These are phyloP conservation scores for Penicillium sp. DNA, from an alignment of 2,329 filamentous ascomycete species.

Conservation along the genomic window DNA sequence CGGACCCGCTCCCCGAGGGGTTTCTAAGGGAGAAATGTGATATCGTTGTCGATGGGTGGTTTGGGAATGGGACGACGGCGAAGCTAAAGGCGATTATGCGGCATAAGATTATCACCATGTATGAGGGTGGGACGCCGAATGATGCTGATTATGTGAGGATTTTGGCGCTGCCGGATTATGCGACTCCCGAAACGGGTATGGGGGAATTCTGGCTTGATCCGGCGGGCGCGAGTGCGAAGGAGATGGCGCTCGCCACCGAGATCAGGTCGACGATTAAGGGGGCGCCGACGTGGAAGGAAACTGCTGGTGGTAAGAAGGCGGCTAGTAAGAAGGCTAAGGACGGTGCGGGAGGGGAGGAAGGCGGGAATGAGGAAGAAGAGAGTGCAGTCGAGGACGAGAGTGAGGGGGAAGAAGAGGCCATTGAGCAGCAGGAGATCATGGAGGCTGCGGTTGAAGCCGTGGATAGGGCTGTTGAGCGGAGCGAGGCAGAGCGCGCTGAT, in stretches of 20 bases:
- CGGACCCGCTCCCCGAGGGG: slow-evolving; percentile 54
- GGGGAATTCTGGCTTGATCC: slow-evolving; percentile 33
- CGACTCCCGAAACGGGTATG: slow-evolving; percentile 26
- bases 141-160: slow-evolving; percentile 45
- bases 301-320: slow-evolving; percentile 12
- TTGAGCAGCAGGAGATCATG: slow-evolving; percentile 37
- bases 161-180: slow-evolving; percentile 44
- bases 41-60: slow-evolving; percentile 76
- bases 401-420: slow-evolving; percentile 40
- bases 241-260: slow-evolving; percentile 41
- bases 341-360: slow-evolving; percentile 12
- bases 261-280: slow-evolving; percentile 41
- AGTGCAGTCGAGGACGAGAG: background rate
- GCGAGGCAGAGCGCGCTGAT: slow-evolving; percentile 22
- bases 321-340: slow-evolving; percentile 11
- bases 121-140: slow-evolving; percentile 42
- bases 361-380: slow-evolving; percentile 29
- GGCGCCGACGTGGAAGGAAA: slow-evolving; percentile 34
- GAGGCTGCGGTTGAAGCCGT: slow-evolving; percentile 36
- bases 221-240: slow-evolving; percentile 25
- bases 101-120: slow-evolving; percentile 75
- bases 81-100: slow-evolving; percentile 89
- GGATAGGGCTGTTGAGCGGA: slow-evolving; percentile 29
- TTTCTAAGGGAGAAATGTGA: slow-evolving; percentile 65
- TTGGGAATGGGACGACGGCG: slow-evolving; percentile 76